Base-by-base conservation (phyloP, 768 basidiomycete genomes). In the Leucocoprinus birnbaumii region DNA sequence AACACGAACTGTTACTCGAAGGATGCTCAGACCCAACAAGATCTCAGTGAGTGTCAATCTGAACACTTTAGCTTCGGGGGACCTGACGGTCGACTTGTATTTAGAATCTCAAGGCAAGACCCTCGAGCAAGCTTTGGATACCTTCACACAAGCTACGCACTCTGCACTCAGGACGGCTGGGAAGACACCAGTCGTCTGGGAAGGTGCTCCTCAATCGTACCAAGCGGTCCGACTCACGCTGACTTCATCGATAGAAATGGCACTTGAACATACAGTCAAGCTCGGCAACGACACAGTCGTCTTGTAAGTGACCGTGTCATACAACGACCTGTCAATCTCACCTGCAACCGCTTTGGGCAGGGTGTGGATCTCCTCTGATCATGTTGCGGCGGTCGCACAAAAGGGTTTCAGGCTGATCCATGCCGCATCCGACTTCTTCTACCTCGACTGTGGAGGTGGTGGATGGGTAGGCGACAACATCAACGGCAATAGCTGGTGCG, bases 111-210 rank as follows among this genome's bases (percentile, higher is more conserved):
- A 71, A 62, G 64, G 75, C 13, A 75, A 78, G 66, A 88, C 82
- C 0, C 63, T 94, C 1, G 73, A 81, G 16, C 71, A 87, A 52
- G 89, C 89, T 0, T 68, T 94, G 38, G 74, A 78, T 58, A 61
- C 61, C 1, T 93, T 93, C 62, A 81, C 81, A 0, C 65, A 78
- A 46, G 73, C 72, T 0, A 82, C 79, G 1, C 91, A 92, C 61
- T 62, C 62, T 0, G 77, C 80, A 2, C 67, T 94, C 19, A 66
- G 66, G 3, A 65, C 64, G 0, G 62, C 75, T 4, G 85, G 85
- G 0, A 93, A 92, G 71, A 87, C 80, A 0, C 82, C 91, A 0
- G 82, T 92, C 24, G 89, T 94, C 9, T 92, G 89, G 87, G 84
- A 93, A 71, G 83, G 82, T 82, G 16, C 21, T n/a, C 11, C 3